Evolutionary conservation across 139 green algal species (phyloP).

Genomic region (Ostreobium quekettii): DNA sequence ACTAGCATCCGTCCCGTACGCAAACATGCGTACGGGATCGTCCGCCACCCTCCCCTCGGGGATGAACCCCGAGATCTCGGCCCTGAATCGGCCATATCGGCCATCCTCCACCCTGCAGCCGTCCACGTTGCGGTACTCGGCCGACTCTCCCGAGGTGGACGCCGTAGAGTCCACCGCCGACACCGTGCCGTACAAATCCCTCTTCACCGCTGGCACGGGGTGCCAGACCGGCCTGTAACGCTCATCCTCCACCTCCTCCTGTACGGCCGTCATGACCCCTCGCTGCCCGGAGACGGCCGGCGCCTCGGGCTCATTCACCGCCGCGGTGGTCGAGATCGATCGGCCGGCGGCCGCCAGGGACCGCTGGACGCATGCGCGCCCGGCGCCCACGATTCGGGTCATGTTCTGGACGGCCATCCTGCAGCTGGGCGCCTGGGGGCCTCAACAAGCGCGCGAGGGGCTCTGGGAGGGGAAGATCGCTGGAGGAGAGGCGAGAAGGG

Average conservation of each 20-base stretch:
- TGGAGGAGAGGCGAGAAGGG: no score
- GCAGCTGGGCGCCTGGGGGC: no score
- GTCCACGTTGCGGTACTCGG: constrained; percentile 56
- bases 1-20: constrained; percentile 87
- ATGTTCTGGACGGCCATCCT: no score
- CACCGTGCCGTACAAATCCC: constrained; percentile 54
- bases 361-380: no score
- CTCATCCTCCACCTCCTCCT: constrained; percentile 6
- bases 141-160: constrained; percentile 3
- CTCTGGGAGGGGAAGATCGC: no score
- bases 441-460: no score
- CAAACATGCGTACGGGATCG: constrained; percentile 87
- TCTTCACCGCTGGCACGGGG: constrained; percentile 40
- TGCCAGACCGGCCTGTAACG: no score
- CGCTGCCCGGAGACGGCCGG: background rate
- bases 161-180: constrained; percentile 26
- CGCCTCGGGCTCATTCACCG: background rate
- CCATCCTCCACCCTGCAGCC: constrained; percentile 78
- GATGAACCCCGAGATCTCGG: constrained; percentile 76
- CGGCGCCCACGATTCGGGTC: no score
- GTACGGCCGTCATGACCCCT: constrained; percentile 8
- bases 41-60: constrained; percentile 66
- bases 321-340: constrained; percentile 9
- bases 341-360: no score
- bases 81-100: constrained; percentile 71